phyloP scores from a whole-genome alignment of 202 grass and related monocot species.

The Hordeum pubiflorum region DNA sequence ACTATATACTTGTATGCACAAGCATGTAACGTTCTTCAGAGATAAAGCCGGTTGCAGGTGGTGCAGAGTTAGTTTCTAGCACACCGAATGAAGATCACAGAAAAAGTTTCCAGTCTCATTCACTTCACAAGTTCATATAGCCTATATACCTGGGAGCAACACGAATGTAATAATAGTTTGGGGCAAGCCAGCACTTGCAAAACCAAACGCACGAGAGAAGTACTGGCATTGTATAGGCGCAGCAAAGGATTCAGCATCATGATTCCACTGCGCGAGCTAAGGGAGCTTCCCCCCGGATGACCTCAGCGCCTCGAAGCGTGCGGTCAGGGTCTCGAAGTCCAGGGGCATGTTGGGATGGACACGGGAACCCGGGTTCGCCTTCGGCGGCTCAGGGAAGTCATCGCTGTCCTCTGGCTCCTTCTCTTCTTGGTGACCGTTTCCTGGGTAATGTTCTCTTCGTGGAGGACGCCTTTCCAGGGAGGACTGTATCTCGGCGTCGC shows the following conservation, averaged over 20 bases:
- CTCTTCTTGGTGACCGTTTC: slow-evolving; percentile 13
- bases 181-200: not conserved
- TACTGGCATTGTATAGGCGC: not conserved
- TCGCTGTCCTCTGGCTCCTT: not conserved
- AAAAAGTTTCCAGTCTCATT: not conserved
- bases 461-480: slow-evolving; percentile 38
- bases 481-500: slow-evolving; percentile 37
- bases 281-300: slow-evolving; percentile 47
- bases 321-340: slow-evolving; percentile 76
- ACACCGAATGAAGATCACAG: not conserved
- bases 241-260: not conserved
- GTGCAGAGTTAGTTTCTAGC: not conserved
- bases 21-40: no score
- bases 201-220: slow-evolving; percentile 11
- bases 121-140: not conserved
- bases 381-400: slow-evolving; percentile 25
- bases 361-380: slow-evolving; percentile 31
- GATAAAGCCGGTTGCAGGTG: no score
- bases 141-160: not conserved
- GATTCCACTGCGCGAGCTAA: not conserved
- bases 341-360: slow-evolving; percentile 94
- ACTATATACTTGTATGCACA: no score
- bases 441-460: slow-evolving; percentile 10
- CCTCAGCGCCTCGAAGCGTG: slow-evolving; percentile 75
- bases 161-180: not conserved